phyloP scores from a whole-genome alignment of 179 eudicot genomes.

The Amaranthus tricolor region DNA sequence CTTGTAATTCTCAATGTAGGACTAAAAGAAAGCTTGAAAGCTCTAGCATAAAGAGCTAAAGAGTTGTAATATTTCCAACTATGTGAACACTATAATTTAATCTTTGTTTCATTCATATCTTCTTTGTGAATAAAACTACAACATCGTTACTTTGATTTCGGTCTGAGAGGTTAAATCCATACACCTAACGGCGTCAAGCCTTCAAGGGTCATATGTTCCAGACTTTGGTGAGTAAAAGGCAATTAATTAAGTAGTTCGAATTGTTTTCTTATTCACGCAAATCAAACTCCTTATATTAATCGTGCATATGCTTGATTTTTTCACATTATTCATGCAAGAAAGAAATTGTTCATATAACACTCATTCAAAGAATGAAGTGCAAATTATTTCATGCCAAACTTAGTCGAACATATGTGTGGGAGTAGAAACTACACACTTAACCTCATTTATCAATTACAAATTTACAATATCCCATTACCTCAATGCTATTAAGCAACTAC shows the following conservation, averaged over 20 bases:
- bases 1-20: not conserved
- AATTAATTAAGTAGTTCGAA: not conserved
- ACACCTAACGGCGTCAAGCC: not conserved
- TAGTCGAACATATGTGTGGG: not conserved
- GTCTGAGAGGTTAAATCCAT: not conserved
- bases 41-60: not conserved
- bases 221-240: not conserved
- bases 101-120: not conserved
- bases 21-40: not conserved
- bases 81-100: not conserved
- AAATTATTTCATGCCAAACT: not conserved
- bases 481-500: too few species aligned
- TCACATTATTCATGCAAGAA: not conserved
- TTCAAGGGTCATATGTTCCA: not conserved
- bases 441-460: constrained; percentile 2
- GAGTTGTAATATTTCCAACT: not conserved
- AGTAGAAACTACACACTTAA: not conserved
- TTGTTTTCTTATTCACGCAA: not conserved
- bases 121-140: not conserved
- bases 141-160: not conserved
- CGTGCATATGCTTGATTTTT: too few species aligned
- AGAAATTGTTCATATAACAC: not conserved
- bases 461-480: constrained; percentile 43
- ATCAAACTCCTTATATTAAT: too few species aligned
- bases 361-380: not conserved